Evolutionary conservation across 2,329 filamentous ascomycete genomes (phyloP).

Genomic region (Apiospora pterosperma): DNA sequence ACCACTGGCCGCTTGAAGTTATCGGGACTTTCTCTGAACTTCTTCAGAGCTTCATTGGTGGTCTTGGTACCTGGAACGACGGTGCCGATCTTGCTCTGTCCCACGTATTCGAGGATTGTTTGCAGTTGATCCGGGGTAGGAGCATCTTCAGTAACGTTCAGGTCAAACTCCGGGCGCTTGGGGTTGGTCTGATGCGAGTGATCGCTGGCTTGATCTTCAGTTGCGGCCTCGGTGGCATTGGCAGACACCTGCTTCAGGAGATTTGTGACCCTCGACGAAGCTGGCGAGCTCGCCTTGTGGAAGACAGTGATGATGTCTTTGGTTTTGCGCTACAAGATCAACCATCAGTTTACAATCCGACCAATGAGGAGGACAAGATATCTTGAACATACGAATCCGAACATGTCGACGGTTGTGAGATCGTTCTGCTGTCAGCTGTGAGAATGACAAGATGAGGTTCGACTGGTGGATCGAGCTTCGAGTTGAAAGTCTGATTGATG

Average conservation of each 20-base stretch:
- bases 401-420: constrained; percentile 33
- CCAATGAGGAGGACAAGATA: background rate
- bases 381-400: constrained; percentile 40
- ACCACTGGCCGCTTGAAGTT: constrained; percentile 77
- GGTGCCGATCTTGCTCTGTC: constrained; percentile 52
- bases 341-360: background rate
- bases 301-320: constrained; percentile 95
- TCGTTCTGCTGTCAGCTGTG: background rate
- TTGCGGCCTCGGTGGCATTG: constrained; percentile 63
- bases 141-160: constrained; percentile 75
- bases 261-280: constrained; percentile 69
- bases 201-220: constrained; percentile 70
- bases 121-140: constrained; percentile 81
- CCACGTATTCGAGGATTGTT: constrained; percentile 82
- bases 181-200: constrained; percentile 55
- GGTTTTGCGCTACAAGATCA: constrained; percentile 60
- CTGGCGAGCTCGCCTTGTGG: constrained; percentile 73
- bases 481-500: background rate
- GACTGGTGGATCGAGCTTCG: background rate
- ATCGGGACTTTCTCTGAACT: constrained; percentile 66
- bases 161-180: constrained; percentile 70
- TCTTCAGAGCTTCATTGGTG: constrained; percentile 74
- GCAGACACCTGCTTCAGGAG: constrained; percentile 79
- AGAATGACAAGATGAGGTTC: background rate
- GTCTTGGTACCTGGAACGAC: constrained; percentile 73